Conservation (phyloP, 345 rosid genomes). For the Populus deltoides region DNA sequence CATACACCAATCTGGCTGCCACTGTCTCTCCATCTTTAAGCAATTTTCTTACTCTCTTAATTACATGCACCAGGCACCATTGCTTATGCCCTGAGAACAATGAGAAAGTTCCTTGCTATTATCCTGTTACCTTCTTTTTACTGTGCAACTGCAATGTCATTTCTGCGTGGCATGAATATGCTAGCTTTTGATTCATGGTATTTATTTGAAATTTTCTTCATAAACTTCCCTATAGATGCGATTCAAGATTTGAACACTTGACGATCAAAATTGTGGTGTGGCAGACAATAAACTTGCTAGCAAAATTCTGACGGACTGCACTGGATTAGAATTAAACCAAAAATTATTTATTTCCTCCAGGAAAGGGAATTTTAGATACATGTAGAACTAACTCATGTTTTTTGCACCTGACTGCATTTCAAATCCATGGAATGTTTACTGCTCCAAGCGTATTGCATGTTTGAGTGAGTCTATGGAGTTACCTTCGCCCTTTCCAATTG, state of each 20-base stretch:
- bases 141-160: slow-evolving; percentile 12
- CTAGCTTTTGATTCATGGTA: slow-evolving; percentile 9
- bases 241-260: slow-evolving; percentile 1
- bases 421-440: neutral
- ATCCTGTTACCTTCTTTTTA: slow-evolving; percentile 6
- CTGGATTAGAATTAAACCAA: neutral
- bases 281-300: neutral
- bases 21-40: neutral
- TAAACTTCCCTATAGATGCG: neutral
- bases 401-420: neutral
- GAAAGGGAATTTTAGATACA: neutral
- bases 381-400: neutral
- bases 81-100: slow-evolving; percentile 16
- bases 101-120: slow-evolving; percentile 12
- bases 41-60: neutral
- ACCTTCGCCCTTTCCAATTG: neutral
- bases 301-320: neutral
- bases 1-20: slow-evolving; percentile 14
- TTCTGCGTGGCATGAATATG: slow-evolving; percentile 24
- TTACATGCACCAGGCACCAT: slow-evolving; percentile 25
- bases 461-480: neutral
- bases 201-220: slow-evolving; percentile 10
- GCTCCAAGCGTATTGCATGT: neutral
- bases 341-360: neutral
- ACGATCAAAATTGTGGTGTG: neutral